A percentile compares a stretch with the other conserved stretches of the same genome.
Evolutionary conservation across 345 rosid species (phyloP).

Genomic region (Linum usitatissimum): DNA sequence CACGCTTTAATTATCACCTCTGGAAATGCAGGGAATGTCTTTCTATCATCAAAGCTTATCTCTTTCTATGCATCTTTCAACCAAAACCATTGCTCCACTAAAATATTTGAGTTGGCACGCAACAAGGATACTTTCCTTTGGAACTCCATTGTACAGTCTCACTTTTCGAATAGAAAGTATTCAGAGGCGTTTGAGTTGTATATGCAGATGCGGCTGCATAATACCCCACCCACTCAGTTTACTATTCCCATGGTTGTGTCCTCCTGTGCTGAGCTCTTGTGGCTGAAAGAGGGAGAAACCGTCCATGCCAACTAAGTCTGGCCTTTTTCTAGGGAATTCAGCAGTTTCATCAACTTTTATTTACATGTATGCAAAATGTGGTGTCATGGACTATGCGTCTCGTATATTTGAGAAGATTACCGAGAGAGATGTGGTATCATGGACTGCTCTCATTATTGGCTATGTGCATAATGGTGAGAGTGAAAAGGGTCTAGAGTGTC

Average conservation of each 20-base stretch:
- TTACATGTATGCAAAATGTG: constrained; percentile 42
- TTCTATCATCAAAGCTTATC: constrained; percentile 52
- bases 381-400: constrained; percentile 31
- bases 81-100: constrained; percentile 24
- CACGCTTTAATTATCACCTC: constrained; percentile 39
- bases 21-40: constrained; percentile 41
- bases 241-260: constrained; percentile 57
- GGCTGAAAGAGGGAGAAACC: constrained; percentile 27
- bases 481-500: constrained; percentile 40
- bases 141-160: constrained; percentile 59
- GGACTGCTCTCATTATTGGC: constrained; percentile 59
- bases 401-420: constrained; percentile 47
- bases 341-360: constrained; percentile 57
- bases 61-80: constrained; percentile 36
- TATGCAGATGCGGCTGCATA: constrained; percentile 32
- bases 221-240: constrained; percentile 30
- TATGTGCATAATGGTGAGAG: constrained; percentile 52
- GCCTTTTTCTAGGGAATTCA: constrained; percentile 28
- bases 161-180: constrained; percentile 46
- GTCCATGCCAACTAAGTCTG: constrained; percentile 38
- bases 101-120: constrained; percentile 29
- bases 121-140: constrained; percentile 49
- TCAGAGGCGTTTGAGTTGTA: constrained; percentile 29
- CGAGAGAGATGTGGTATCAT: constrained; percentile 51
- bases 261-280: constrained; percentile 44